These are phyloP conservation scores for Cyclocybe cylindracea DNA, from an alignment of 768 basidiomycete species.

Conservation along the genomic window DNA sequence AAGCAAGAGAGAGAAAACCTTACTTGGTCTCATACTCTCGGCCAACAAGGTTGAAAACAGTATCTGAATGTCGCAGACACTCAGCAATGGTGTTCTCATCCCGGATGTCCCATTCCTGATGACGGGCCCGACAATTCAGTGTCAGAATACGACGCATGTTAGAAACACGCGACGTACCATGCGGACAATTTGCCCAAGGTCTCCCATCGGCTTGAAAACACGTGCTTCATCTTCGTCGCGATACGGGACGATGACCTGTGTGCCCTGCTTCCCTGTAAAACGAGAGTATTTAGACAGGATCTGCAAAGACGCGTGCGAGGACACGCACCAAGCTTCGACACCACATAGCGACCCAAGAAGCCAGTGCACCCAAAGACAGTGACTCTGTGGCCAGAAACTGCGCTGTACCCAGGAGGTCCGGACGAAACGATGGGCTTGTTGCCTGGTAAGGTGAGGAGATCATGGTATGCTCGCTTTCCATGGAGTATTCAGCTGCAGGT, in stretches of 20 bases:
- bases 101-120: conserved; percentile 93
- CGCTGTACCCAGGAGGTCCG: conserved; percentile 84
- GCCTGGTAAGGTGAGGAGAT: conserved; percentile 61
- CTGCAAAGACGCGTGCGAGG: conserved; percentile 1
- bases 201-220: conserved; percentile 90
- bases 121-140: neutral
- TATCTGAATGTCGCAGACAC: conserved; percentile 92
- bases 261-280: conserved; percentile 80
- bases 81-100: conserved; percentile 91
- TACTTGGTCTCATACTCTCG: conserved; percentile 96
- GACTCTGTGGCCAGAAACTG: conserved; percentile 86
- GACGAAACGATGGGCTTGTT: conserved; percentile 70
- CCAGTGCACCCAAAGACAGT: conserved; percentile 98
- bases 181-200: conserved; percentile 93
- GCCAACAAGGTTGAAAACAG: conserved; percentile 94
- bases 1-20: conserved; percentile 17
- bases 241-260: conserved; percentile 93
- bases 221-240: conserved; percentile 93
- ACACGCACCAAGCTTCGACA: conserved; percentile 82
- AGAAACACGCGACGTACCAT: conserved; percentile 57
- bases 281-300: conserved; percentile 3
- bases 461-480: conserved; percentile 71
- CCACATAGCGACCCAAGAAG: conserved; percentile 92
- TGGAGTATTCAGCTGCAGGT: neutral
- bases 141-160: neutral